Conservation (phyloP, 768 basidiomycete species). For the Phanerochaete sordida region DNA sequence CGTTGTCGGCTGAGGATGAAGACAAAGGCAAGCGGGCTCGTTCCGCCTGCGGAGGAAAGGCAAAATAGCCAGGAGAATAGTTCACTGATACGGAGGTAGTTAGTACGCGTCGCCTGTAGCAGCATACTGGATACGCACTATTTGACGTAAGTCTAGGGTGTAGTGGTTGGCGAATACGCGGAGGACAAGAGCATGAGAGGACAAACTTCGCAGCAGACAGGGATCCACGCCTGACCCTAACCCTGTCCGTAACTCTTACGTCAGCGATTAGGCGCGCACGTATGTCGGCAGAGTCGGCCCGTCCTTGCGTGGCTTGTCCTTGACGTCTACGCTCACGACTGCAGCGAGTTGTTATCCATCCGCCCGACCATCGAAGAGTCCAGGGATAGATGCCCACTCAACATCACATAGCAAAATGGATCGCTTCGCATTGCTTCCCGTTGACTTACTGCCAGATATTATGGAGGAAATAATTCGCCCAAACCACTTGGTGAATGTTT, state of each 20-base stretch:
- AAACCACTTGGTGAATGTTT: conserved; percentile 46
- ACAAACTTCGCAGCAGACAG: background rate
- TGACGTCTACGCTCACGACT: too few species aligned
- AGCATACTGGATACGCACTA: background rate
- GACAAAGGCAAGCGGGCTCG: background rate
- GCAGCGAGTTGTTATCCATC: background rate
- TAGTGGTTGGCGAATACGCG: too few species aligned
- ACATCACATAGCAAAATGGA: conserved; percentile 28
- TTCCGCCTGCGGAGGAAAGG: background rate
- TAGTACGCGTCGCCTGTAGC: background rate
- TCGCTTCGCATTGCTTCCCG: conserved; percentile 54
- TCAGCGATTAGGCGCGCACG: background rate
- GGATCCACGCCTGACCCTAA: background rate
- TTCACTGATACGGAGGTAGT: background rate
- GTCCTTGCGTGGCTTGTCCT: too few species aligned
- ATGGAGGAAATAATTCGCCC: conserved; percentile 48
- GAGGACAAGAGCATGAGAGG: too few species aligned
- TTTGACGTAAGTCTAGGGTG: background rate
- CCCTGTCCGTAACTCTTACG: background rate
- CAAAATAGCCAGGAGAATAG: conserved; percentile 5
- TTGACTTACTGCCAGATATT: conserved; percentile 60
- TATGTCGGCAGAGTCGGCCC: background rate
- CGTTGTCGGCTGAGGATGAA: background rate
- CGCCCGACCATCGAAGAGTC: background rate
- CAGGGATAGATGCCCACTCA: background rate